Conservation (phyloP, 2,329 filamentous ascomycete genomes). For the Ceratocystis variospora region DNA sequence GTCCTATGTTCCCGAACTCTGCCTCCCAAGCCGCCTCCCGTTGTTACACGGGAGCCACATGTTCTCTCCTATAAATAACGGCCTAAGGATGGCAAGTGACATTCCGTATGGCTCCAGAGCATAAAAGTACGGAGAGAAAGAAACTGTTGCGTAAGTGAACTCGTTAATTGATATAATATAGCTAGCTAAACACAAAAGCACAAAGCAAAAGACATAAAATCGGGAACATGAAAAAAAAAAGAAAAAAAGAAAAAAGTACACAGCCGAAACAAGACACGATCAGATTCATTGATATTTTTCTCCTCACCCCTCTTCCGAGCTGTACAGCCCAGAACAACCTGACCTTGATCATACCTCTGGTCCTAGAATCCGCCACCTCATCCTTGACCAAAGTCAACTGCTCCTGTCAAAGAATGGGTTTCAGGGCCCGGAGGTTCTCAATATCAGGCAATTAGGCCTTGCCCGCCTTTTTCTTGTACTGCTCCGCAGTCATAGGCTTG, state of each 20-base stretch:
- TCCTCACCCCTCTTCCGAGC: not conserved
- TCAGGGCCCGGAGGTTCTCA: not conserved
- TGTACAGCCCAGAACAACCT: too few species aligned
- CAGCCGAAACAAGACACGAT: not conserved
- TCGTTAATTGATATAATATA: not conserved
- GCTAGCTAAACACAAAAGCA: not conserved
- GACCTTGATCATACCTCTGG: not conserved
- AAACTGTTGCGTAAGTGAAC: not conserved
- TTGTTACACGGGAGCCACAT: too few species aligned
- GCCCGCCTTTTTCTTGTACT: constrained; percentile 8
- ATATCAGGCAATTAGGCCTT: constrained; percentile 10
- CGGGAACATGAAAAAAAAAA: not conserved
- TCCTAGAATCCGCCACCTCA: not conserved
- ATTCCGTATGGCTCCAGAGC: too few species aligned
- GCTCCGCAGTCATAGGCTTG: constrained; percentile 23
- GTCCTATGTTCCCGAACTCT: too few species aligned
- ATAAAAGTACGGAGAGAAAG: not conserved
- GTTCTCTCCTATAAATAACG: too few species aligned
- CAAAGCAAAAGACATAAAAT: not conserved
- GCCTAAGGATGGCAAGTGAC: too few species aligned
- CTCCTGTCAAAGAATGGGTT: not conserved
- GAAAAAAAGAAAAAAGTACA: not conserved
- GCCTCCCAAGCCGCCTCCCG: too few species aligned
- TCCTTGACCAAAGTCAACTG: not conserved
- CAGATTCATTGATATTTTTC: not conserved